Conservation (phyloP, 768 basidiomycete genomes). For the Trametes meyenii region DNA sequence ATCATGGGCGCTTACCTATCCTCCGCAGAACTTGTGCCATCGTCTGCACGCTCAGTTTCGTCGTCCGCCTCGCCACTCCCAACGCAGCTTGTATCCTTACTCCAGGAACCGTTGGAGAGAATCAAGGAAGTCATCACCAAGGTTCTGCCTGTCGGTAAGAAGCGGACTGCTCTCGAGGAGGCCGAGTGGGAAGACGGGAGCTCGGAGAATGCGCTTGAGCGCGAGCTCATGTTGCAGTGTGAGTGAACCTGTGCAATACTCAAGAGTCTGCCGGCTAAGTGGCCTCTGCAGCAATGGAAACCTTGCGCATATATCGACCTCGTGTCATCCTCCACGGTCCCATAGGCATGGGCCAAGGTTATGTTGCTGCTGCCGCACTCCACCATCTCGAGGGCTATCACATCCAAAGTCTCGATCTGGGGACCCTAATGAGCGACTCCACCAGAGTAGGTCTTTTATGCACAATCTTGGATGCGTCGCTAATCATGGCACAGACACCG, state of each 20-base stretch:
- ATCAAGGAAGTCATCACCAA: constrained; percentile 73
- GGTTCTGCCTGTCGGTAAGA: constrained; percentile 81
- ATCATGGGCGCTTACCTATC: constrained; percentile 6
- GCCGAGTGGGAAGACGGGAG: constrained; percentile 89
- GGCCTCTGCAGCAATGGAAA: constrained; percentile 75
- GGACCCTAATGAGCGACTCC: constrained; percentile 85
- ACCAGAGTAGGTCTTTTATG: constrained; percentile 64
- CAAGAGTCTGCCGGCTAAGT: not conserved
- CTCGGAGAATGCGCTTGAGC: constrained; percentile 82
- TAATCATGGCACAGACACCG: constrained; percentile 55
- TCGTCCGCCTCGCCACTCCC: constrained; percentile 87
- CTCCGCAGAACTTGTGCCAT: constrained; percentile 83
- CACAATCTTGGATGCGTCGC: not conserved
- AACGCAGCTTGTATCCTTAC: constrained; percentile 77
- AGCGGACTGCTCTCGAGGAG: constrained; percentile 86
- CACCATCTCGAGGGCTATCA: constrained; percentile 97
- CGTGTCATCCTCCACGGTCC: constrained; percentile 82
- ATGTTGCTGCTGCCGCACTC: constrained; percentile 86
- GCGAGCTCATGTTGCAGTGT: constrained; percentile 90
- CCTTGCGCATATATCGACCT: constrained; percentile 86
- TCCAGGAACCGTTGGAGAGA: constrained; percentile 66
- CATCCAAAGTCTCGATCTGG: constrained; percentile 91
- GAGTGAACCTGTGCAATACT: constrained; percentile 30
- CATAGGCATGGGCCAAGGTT: constrained; percentile 87
- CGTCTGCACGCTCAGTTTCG: constrained; percentile 88